Percentiles rank a stretch among this genome's conserved stretches.
Conservation (phyloP, 768 basidiomycete species). For the Serendipita sp. region DNA sequence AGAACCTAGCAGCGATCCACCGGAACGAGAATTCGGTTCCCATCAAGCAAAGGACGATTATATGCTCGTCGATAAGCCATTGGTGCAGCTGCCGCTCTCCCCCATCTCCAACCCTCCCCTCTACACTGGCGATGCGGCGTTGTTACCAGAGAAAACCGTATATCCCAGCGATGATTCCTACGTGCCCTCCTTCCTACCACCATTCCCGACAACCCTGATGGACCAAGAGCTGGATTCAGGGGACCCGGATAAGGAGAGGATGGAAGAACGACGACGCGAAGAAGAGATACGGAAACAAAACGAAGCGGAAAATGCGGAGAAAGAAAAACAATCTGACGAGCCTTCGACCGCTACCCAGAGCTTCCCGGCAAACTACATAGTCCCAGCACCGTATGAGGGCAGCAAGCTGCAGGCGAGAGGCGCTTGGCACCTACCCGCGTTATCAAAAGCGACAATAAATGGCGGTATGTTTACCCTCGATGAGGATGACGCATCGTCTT, state of each 20-base stretch:
- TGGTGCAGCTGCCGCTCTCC: neutral
- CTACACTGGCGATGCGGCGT: neutral
- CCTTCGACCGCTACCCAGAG: neutral
- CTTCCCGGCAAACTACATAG: slow-evolving; percentile 1
- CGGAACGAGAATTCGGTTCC: too few relatives aligned
- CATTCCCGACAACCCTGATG: neutral
- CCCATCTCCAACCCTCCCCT: neutral
- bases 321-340: neutral
- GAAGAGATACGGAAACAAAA: slow-evolving; percentile 2
- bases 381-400: neutral
- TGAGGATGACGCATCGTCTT: neutral
- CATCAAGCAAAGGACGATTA: neutral
- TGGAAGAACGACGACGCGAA: neutral
- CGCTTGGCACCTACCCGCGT: neutral
- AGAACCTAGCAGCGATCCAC: neutral
- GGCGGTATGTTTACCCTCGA: neutral
- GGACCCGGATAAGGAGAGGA: neutral
- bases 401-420: slow-evolving; percentile 4
- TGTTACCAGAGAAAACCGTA: neutral
- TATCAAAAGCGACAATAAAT: neutral
- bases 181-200: neutral
- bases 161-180: neutral
- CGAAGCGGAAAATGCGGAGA: neutral
- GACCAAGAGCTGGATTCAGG: neutral
- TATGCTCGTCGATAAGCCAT: neutral